These are phyloP conservation scores for Volvox carteri DNA, from an alignment of 163 green algal species.

Conservation along the genomic window DNA sequence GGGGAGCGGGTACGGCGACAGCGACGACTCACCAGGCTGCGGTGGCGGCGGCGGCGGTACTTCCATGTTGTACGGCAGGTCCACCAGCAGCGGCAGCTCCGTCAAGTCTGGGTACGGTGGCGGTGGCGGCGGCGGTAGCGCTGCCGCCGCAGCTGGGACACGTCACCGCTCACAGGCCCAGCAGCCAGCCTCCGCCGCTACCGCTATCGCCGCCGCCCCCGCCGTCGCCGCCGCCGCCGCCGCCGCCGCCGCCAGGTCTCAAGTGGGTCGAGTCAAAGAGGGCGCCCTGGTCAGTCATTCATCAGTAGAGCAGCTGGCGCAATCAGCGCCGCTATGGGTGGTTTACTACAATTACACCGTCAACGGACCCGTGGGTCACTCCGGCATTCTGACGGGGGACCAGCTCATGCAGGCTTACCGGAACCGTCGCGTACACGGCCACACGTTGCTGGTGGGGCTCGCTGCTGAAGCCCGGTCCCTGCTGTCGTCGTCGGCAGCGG, in stretches of 20 bases:
- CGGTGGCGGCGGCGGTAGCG: background rate
- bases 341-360: conserved; percentile 27
- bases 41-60: background rate
- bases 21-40: background rate
- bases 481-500: background rate
- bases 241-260: background rate
- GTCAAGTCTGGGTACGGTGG: background rate
- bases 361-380: conserved; percentile 1
- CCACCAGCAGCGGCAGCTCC: background rate
- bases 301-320: conserved; percentile 5
- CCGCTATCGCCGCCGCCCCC: background rate
- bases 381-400: background rate
- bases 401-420: background rate
- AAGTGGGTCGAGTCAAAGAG: conserved; percentile 25
- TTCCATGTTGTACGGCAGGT: background rate
- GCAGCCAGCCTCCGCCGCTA: background rate
- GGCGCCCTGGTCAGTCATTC: background rate
- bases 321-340: background rate
- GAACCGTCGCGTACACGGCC: conserved; percentile 25
- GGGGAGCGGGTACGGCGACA: background rate
- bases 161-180: background rate
- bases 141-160: background rate
- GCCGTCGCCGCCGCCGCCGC: background rate
- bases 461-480: background rate
- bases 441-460: conserved; percentile 39